A percentile compares a stretch with the other conserved stretches of the same genome.
These are phyloP conservation scores for Kwoniella newhampshirensis DNA, from an alignment of 768 basidiomycete species.

Conservation along the genomic window DNA sequence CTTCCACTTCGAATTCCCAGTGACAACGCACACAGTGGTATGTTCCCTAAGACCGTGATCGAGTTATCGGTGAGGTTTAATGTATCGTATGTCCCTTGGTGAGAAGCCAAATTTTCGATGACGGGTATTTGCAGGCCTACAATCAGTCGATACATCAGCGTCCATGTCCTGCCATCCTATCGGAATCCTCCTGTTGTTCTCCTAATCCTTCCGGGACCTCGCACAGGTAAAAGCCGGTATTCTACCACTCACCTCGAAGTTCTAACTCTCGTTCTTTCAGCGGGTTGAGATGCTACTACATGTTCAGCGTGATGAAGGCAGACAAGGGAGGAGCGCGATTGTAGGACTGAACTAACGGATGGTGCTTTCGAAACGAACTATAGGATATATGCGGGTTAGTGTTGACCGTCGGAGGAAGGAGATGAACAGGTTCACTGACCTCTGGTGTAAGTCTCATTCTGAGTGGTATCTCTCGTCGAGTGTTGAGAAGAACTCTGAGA, in stretches of 20 bases:
- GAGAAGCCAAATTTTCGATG: slow-evolving; percentile 53
- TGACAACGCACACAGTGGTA: slow-evolving; percentile 47
- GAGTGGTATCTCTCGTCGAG: background rate
- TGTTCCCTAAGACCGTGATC: slow-evolving; percentile 49
- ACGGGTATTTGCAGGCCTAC: slow-evolving; percentile 52
- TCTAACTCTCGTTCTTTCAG: slow-evolving; percentile 53
- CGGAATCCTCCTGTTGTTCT: too few species aligned
- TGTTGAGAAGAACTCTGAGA: too few species aligned
- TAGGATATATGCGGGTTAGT: slow-evolving; percentile 1
- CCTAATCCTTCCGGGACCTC: too few species aligned
- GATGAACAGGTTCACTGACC: slow-evolving; percentile 28
- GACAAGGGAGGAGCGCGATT: background rate
- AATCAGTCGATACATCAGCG: background rate
- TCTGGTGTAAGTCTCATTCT: slow-evolving; percentile 53
- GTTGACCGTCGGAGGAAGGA: background rate
- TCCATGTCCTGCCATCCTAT: too few species aligned
- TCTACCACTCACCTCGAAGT: slow-evolving; percentile 52
- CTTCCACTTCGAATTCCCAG: background rate
- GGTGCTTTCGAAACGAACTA: slow-evolving; percentile 45
- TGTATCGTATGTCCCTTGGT: slow-evolving; percentile 53
- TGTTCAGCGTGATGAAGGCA: slow-evolving; percentile 19
- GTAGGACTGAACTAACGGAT: slow-evolving; percentile 33
- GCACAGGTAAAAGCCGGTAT: too few species aligned
- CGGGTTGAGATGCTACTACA: slow-evolving; percentile 49
- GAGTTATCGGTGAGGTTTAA: slow-evolving; percentile 53